Base-by-base conservation (phyloP, 805 yeast species). In the Priceomyces haplophilus region DNA sequence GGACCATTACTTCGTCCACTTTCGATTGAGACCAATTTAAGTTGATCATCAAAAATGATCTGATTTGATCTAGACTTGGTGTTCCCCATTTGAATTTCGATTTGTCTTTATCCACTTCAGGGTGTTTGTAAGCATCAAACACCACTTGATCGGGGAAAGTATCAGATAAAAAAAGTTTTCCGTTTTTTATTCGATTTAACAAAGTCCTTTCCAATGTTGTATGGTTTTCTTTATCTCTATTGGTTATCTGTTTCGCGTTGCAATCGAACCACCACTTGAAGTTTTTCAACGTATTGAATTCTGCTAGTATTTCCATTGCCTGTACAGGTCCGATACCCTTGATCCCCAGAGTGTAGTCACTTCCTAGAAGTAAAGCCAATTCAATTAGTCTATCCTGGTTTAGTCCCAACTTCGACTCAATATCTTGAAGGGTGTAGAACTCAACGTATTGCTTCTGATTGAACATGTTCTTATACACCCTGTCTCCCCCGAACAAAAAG, bases 241-340 rank as follows among this genome's bases (percentile, higher is more conserved):
- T 56, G 29, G 65, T 67, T 1, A 51, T 33, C 8, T 52, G 48
- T 52, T 56, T 56, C 58, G 81, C 51, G 69, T 76, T 46, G 54
- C 64, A 47, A 61, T 65, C 84, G 76, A 80, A 88, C 91, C 86
- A 49, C 55, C 51, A 20, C 64, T 74, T 69, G 71, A 77, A 55
- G 25, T 55, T 40, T 17, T 53, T 40, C 24, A 80, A 58, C 19
- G 60, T 57, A 1, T 77, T 80, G 64, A 91, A 93, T 52, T 90
- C 95, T 0, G 95, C 96, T 27, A 93, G 54, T 15, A 93, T 78
- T 60, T 93, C 97, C 79, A 88, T 79, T 0, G 96, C 93, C 15
- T 83, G 75, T 1, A 93, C 98, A 0, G 97, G 97, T 1, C 99
- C 99, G 46, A 93, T 76, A 2, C 98, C 96, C 44, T 86, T 83